Percentiles rank a stretch among this genome's conserved stretches.
Evolutionary conservation across 148 eudicot species (phyloP).

Genomic region (Silene uniflora): DNA sequence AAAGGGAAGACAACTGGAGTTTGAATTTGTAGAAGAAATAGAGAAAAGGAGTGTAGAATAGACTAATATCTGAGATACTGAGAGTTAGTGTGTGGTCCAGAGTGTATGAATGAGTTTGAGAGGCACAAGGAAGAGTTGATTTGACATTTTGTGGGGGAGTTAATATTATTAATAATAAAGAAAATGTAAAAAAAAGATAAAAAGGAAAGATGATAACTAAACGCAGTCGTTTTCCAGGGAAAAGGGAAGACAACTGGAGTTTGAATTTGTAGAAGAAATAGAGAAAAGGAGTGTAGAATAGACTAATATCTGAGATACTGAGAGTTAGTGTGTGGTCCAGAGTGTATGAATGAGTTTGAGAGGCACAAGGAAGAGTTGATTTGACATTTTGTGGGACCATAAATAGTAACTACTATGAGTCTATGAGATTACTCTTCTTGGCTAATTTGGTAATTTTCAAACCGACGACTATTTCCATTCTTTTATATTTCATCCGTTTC

Average conservation of each 20-base stretch:
- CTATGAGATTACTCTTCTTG: constrained; percentile 14
- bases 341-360: background rate
- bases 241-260: constrained; percentile 20
- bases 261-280: constrained; percentile 9
- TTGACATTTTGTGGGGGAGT: background rate
- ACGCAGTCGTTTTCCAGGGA: constrained; percentile 9
- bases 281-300: background rate
- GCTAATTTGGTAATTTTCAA: constrained; percentile 19
- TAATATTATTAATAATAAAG: background rate
- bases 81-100: constrained; percentile 23
- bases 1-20: constrained; percentile 20
- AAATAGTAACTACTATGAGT: constrained; percentile 27
- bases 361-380: background rate
- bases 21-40: constrained; percentile 9
- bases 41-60: background rate
- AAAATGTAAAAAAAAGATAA: background rate
- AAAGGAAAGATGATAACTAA: background rate
- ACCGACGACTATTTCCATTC: too few relatives aligned
- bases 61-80: background rate
- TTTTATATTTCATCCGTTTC: too few relatives aligned
- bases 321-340: constrained; percentile 23
- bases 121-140: background rate
- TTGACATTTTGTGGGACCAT: constrained; percentile 24
- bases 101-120: background rate
- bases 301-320: background rate